These are phyloP conservation scores for Persicaria maculosa DNA, from an alignment of 148 eudicot species.

Conservation along the genomic window DNA sequence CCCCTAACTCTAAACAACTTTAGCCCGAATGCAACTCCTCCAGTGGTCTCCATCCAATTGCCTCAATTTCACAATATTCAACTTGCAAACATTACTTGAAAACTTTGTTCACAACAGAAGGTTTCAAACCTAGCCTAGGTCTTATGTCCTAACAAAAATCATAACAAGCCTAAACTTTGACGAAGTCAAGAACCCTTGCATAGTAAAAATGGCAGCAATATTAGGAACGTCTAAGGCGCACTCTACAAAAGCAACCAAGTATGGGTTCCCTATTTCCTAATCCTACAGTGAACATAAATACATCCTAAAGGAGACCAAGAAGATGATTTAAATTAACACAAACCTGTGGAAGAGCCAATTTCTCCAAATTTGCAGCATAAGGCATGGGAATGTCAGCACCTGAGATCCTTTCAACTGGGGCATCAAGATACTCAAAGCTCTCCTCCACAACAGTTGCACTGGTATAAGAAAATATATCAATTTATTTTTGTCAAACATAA, in stretches of 20 bases:
- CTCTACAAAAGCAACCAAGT: not conserved
- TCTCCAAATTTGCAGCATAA: constrained; percentile 14
- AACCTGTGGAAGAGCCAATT: constrained; percentile 43
- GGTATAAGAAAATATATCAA: constrained; percentile 6
- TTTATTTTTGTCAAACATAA: not conserved
- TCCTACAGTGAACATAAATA: not conserved
- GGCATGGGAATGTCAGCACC: constrained; percentile 75
- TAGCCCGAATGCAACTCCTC: too few relatives aligned
- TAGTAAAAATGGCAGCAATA: not conserved
- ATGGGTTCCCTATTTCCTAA: not conserved
- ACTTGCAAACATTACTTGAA: not conserved
- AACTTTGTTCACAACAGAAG: not conserved
- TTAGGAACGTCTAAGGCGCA: not conserved
- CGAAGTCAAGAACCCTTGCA: not conserved
- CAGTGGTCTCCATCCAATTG: too few relatives aligned
- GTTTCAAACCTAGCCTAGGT: not conserved
- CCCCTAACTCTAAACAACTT: too few relatives aligned
- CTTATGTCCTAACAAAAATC: not conserved
- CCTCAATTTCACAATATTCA: not conserved
- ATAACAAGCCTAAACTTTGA: not conserved
- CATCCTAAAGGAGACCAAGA: not conserved
- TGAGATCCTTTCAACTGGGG: constrained; percentile 83
- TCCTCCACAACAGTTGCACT: constrained; percentile 88
- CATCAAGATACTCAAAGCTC: constrained; percentile 91
- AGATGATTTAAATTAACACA: not conserved